Conservation (phyloP, 1,139 yeast species). For the Scheffersomyces cryptocercus region DNA sequence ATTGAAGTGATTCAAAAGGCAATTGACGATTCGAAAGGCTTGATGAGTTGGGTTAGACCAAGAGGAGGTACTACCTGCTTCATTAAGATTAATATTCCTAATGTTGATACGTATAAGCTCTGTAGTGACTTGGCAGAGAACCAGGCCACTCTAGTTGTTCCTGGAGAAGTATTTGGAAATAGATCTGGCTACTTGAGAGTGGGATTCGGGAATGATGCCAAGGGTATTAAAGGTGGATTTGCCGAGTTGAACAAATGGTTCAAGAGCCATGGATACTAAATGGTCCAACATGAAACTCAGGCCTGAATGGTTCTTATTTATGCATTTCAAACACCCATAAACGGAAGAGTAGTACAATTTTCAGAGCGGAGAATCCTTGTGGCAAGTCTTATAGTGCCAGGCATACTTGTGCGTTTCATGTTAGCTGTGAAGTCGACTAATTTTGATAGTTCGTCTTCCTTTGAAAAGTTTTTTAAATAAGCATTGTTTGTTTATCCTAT, state of each 20-base stretch:
- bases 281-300: too few species aligned
- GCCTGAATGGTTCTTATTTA: too few species aligned
- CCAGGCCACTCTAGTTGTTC: constrained; percentile 42
- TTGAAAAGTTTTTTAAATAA: too few species aligned
- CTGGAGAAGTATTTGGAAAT: constrained; percentile 51
- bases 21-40: constrained; percentile 29
- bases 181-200: constrained; percentile 45
- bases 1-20: constrained; percentile 35
- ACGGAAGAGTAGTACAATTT: too few species aligned
- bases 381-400: too few species aligned
- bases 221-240: constrained; percentile 15
- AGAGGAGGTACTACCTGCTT: constrained; percentile 53
- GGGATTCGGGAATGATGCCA: constrained; percentile 51
- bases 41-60: constrained; percentile 44
- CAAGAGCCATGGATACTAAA: not conserved
- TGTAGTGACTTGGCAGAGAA: constrained; percentile 37
- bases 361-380: too few species aligned
- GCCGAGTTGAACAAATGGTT: constrained; percentile 1
- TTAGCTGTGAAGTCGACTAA: too few species aligned
- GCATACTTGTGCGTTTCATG: too few species aligned
- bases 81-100: constrained; percentile 29
- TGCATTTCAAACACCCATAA: too few species aligned
- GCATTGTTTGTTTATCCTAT: too few species aligned
- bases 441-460: too few species aligned
- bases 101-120: constrained; percentile 32